Base-by-base conservation (phyloP, 2,329 filamentous ascomycete species). In the Sclerotiophoma versabilis region DNA sequence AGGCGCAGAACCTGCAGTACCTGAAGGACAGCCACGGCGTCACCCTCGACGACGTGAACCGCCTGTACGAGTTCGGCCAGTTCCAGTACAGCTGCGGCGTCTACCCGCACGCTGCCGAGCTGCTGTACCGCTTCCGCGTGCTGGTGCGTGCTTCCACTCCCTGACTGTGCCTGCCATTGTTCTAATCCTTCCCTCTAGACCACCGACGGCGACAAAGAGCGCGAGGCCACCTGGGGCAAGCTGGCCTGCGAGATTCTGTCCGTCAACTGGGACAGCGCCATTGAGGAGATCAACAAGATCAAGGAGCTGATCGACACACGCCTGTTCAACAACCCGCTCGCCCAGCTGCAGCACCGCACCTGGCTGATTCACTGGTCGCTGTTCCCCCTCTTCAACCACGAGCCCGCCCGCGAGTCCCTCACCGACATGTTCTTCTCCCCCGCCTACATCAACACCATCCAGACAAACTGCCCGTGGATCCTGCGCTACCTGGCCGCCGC, bases 381-480 rank as follows among this genome's bases (percentile, higher is more conserved):
- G 58, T 99, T 98, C 86, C 93, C 95, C 59, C 93, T 97, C 81
- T 99, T 98, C 86, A 98, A 99, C 87, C 89, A 91, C 81, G 93
- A 98, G 71, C 84, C 87, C 63, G 91, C 92, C 54, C 92, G 93
- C 72, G 95, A 99, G 74, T 86, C 87, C 66, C 85, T 99, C 69
- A 91, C 95, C 73, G 95, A 99, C 69, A 87, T 98, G 76, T 95
- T 97, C 84, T 98, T 99, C 86, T 96, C 90, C 62, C 90, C 93
- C 62, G 86, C 92, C 69, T 99, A 92, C 84, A 99, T 99, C 87
- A 99, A 98, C 86, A 98, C 93, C 69, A 97, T 99, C 77, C 95
- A 99, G 84, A 97, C 95, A 55, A 90, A 88, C 70, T 97, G 92
- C 83, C 93, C 95, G 6, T 99, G 95, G 95, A 87, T 96, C 62